Evolutionary conservation across 805 yeast species (phyloP).

Genomic region (Tetrapisispora pingtungensis): DNA sequence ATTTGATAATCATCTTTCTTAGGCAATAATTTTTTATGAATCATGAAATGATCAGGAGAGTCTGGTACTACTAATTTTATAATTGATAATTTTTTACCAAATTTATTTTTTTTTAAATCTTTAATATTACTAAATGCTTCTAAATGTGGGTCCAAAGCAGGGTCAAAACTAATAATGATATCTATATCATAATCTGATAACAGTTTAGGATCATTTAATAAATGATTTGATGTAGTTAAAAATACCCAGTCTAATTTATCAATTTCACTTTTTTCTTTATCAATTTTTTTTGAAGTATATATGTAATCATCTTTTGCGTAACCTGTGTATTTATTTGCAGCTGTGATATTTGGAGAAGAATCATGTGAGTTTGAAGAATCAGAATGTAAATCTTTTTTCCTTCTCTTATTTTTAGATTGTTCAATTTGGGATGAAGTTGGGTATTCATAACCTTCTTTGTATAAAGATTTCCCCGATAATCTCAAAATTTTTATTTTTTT

Average conservation of each 20-base stretch:
- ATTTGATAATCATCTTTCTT: constrained; percentile 11
- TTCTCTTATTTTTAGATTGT: neutral
- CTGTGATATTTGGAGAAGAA: neutral
- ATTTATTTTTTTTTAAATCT: neutral
- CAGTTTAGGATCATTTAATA: constrained; percentile 27
- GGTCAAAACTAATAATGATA: constrained; percentile 41
- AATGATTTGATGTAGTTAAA: constrained; percentile 38
- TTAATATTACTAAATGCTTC: constrained; percentile 25
- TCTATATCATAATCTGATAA: constrained; percentile 32
- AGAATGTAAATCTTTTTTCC: constrained; percentile 5
- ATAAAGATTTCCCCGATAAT: constrained; percentile 53
- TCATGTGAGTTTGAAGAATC: constrained; percentile 6
- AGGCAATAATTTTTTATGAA: constrained; percentile 8
- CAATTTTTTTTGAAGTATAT: constrained; percentile 12
- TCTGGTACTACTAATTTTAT: constrained; percentile 37
- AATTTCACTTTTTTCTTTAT: constrained; percentile 1
- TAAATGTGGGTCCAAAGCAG: constrained; percentile 27
- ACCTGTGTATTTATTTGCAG: constrained; percentile 11
- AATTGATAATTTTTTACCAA: constrained; percentile 30
- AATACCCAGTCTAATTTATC: constrained; percentile 29
- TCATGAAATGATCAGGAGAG: constrained; percentile 36
- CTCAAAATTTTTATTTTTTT: constrained; percentile 54
- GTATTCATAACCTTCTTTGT: constrained; percentile 28
- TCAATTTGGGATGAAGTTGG: neutral
- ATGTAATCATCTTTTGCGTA: constrained; percentile 22